These are phyloP conservation scores for Ophiostoma sp. DNA, from an alignment of 2,329 filamentous ascomycete genomes.

Conservation along the genomic window DNA sequence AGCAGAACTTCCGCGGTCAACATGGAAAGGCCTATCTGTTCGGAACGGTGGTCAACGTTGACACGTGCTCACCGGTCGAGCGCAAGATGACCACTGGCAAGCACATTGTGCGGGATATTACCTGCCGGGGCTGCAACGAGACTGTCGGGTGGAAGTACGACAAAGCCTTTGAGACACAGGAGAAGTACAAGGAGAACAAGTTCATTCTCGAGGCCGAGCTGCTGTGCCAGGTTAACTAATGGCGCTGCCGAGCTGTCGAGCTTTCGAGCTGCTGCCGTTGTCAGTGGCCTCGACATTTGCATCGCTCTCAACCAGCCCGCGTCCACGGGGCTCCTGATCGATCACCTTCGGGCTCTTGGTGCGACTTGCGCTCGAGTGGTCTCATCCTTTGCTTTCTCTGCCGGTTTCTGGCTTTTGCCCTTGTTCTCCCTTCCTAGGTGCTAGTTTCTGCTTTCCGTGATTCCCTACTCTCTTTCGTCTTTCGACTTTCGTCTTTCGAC, in stretches of 20 bases:
- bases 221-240: conserved; percentile 66
- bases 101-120: conserved; percentile 90
- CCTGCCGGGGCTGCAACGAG: conserved; percentile 83
- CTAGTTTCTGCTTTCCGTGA: not conserved
- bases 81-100: conserved; percentile 97
- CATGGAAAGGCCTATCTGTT: conserved; percentile 98
- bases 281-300: not conserved
- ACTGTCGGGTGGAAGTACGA: conserved; percentile 99
- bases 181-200: conserved; percentile 99
- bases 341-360: too few species aligned
- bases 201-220: conserved; percentile 92
- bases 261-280: not conserved
- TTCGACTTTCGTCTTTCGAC: too few species aligned
- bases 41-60: conserved; percentile 87
- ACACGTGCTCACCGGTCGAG: conserved; percentile 76
- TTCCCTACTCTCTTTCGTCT: conserved; percentile 7
- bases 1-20: conserved; percentile 92
- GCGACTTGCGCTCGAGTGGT: not conserved
- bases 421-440: not conserved
- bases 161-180: conserved; percentile 82
- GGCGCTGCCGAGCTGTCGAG: not conserved
- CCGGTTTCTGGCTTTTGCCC: not conserved
- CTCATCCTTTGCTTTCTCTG: not conserved
- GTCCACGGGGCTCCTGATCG: not conserved
- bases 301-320: not conserved